Percentiles rank a stretch among this genome's conserved stretches.
phyloP scores from a whole-genome alignment of 2,329 filamentous ascomycete species.

The Fusarium annulatum region DNA sequence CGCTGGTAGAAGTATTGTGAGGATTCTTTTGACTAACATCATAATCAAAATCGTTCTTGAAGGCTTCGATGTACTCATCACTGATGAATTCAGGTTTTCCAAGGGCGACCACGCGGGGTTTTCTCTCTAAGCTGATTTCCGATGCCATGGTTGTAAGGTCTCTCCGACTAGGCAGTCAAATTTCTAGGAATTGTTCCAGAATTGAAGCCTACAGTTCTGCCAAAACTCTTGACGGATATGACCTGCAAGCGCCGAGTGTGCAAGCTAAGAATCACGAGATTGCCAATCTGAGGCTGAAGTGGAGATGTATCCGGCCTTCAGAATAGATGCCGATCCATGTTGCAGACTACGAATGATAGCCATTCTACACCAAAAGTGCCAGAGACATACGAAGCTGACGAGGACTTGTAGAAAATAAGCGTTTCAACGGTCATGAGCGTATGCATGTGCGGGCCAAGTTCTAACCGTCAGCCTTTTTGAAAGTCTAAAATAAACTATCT shows the following conservation, averaged over 20 bases:
- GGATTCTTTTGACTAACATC: slow-evolving; percentile 39
- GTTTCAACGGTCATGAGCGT: not conserved
- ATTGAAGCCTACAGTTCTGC: fast-evolving
- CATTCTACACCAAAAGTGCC: fast-evolving
- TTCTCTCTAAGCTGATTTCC: slow-evolving; percentile 12
- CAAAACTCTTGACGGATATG: fast-evolving
- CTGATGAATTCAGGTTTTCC: slow-evolving; percentile 54
- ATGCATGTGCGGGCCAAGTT: too few relatives aligned
- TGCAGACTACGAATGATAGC: not conserved
- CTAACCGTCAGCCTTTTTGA: too few relatives aligned
- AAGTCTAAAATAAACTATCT: not conserved
- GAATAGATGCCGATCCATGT: not conserved
- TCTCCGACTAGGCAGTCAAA: too few relatives aligned
- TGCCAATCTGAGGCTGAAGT: not conserved
- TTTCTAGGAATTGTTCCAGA: not conserved
- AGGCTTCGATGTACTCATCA: slow-evolving; percentile 54
- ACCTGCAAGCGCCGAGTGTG: fast-evolving
- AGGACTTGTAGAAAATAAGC: not conserved
- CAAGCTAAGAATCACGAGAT: not conserved
- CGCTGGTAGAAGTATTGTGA: fast-evolving
- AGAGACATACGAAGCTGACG: not conserved
- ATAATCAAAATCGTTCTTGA: slow-evolving; percentile 53
- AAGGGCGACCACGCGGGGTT: slow-evolving; percentile 56
- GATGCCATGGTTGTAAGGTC: slow-evolving; percentile 5
- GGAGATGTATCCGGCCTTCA: not conserved